Evolutionary conservation across 2,329 filamentous ascomycete species (phyloP).

Genomic region (Ophiosphaerella korrae): DNA sequence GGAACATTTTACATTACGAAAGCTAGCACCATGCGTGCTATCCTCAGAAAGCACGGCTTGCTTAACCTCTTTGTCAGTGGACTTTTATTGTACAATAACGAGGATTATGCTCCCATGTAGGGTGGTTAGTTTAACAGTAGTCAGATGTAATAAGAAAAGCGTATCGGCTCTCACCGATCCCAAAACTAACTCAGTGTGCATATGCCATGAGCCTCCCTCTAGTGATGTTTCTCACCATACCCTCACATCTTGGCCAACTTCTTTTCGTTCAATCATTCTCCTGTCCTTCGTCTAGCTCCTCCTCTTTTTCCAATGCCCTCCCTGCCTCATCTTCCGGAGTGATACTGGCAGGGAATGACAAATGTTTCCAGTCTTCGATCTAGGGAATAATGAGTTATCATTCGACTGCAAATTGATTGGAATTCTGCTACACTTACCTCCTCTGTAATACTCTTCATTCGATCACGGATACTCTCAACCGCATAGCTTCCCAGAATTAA

Average conservation of each 20-base stretch:
- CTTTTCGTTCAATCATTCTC: slow-evolving; percentile 23
- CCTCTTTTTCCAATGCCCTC: slow-evolving; percentile 18
- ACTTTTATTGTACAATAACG: no score
- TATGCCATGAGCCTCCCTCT: no score
- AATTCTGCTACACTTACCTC: slow-evolving; percentile 62
- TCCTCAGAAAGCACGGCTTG: no score
- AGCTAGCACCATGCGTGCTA: no score
- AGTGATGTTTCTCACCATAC: not conserved
- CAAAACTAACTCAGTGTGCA: no score
- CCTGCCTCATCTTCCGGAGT: slow-evolving; percentile 26
- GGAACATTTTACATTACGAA: no score
- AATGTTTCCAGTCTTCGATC: slow-evolving; percentile 37
- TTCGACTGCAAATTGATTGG: not conserved
- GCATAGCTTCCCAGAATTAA: slow-evolving; percentile 91
- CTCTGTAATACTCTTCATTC: slow-evolving; percentile 87
- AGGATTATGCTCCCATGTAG: no score
- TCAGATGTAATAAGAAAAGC: not conserved
- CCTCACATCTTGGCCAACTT: no score
- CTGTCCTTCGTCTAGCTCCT: slow-evolving; percentile 29
- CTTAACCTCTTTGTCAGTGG: no score
- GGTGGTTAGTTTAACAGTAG: not conserved
- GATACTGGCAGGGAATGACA: slow-evolving; percentile 26
- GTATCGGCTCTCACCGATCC: not conserved
- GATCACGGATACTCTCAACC: slow-evolving; percentile 92
- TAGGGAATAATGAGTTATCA: slow-evolving; percentile 7